Evolutionary conservation across 2,329 filamentous ascomycete species (phyloP).

Genomic region (Verticillium isaacii): DNA sequence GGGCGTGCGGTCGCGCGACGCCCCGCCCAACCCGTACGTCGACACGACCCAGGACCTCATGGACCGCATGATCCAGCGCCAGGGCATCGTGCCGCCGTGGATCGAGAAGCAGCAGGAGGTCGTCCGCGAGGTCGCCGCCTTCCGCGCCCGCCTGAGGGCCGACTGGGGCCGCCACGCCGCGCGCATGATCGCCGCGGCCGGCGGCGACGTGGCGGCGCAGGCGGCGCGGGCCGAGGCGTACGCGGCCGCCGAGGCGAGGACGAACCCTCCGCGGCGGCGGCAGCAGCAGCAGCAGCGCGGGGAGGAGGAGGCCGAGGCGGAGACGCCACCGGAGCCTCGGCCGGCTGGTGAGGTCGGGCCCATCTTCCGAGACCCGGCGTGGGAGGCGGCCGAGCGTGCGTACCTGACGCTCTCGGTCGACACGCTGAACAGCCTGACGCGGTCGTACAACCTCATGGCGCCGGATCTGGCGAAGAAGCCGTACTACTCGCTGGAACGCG

Average conservation of each 20-base stretch:
- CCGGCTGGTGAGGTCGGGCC: not conserved
- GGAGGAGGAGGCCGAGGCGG: not conserved
- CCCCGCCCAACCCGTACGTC: slow-evolving; percentile 81
- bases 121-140: slow-evolving; percentile 60
- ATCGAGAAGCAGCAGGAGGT: slow-evolving; percentile 98
- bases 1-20: slow-evolving; percentile 67
- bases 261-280: slow-evolving; percentile 51
- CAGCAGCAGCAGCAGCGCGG: slow-evolving; percentile 24
- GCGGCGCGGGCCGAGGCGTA: slow-evolving; percentile 67
- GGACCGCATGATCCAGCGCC: slow-evolving; percentile 97
- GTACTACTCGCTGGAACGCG: slow-evolving; percentile 79
- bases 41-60: slow-evolving; percentile 97
- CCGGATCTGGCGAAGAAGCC: slow-evolving; percentile 90
- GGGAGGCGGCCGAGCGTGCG: slow-evolving; percentile 66
- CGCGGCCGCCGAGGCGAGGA: slow-evolving; percentile 65
- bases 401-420: slow-evolving; percentile 75
- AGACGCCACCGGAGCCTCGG: slow-evolving; percentile 12
- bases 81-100: slow-evolving; percentile 95
- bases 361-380: slow-evolving; percentile 70
- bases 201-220: slow-evolving; percentile 66
- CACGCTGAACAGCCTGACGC: slow-evolving; percentile 72
- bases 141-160: slow-evolving; percentile 67
- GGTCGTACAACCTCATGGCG: slow-evolving; percentile 93
- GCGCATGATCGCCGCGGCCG: slow-evolving; percentile 69
- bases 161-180: slow-evolving; percentile 86